Conservation (phyloP, 768 basidiomycete species). For the Termitomyces eurrhizus region DNA sequence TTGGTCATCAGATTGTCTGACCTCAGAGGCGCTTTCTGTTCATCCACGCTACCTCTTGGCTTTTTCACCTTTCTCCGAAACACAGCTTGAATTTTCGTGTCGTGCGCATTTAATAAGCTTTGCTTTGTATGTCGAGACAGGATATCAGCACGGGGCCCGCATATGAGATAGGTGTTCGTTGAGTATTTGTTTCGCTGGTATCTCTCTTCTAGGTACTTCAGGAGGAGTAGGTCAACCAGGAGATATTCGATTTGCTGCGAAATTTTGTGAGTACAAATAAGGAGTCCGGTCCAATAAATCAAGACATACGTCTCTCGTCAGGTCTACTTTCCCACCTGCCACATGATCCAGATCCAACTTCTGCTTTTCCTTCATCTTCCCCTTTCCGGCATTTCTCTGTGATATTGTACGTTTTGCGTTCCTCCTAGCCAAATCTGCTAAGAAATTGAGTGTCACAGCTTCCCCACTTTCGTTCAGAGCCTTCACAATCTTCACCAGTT, state of each 20-base stretch:
- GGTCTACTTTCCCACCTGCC: slow-evolving; percentile 59
- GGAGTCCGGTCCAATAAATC: background rate
- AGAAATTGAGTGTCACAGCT: slow-evolving; percentile 59
- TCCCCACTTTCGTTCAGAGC: slow-evolving; percentile 45
- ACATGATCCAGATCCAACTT: slow-evolving; percentile 59
- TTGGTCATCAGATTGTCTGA: slow-evolving; percentile 13
- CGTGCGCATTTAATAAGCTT: slow-evolving; percentile 30
- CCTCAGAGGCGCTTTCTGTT: background rate
- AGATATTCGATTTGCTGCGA: slow-evolving; percentile 71
- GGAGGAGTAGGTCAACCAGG: slow-evolving; percentile 60
- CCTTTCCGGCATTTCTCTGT: slow-evolving; percentile 22
- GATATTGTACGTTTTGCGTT: slow-evolving; percentile 44
- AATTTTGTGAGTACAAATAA: background rate
- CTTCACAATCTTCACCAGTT: slow-evolving; percentile 59
- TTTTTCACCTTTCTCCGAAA: slow-evolving; percentile 31
- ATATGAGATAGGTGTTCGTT: slow-evolving; percentile 54
- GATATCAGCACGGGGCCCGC: slow-evolving; percentile 41
- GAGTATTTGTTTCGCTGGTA: slow-evolving; percentile 51
- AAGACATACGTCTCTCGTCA: slow-evolving; percentile 61
- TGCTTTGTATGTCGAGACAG: slow-evolving; percentile 43
- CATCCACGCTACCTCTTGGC: slow-evolving; percentile 11
- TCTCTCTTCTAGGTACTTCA: slow-evolving; percentile 59
- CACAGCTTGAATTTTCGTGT: slow-evolving; percentile 34
- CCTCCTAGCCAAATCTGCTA: slow-evolving; percentile 72
- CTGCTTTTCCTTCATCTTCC: slow-evolving; percentile 37